A percentile compares a stretch with the other conserved stretches of the same genome.
Conservation (phyloP, 2,329 filamentous ascomycete genomes). For the Colletotrichum nymphaeae region DNA sequence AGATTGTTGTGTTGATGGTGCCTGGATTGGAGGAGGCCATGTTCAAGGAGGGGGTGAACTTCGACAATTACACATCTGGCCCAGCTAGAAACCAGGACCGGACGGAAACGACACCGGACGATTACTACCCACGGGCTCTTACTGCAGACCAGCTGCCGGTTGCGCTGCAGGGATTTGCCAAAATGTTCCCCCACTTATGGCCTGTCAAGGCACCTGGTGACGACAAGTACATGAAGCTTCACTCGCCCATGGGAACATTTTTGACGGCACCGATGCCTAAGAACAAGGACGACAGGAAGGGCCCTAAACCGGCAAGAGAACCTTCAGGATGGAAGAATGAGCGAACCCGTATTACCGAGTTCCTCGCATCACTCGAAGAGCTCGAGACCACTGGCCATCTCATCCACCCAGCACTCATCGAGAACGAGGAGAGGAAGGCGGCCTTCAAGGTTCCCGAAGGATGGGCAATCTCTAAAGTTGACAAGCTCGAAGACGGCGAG, state of each 20-base stretch:
- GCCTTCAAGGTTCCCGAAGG: constrained; percentile 70
- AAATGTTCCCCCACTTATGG: constrained; percentile 91
- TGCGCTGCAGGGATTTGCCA: constrained; percentile 74
- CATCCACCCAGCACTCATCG: constrained; percentile 82
- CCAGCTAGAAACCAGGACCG: constrained; percentile 38
- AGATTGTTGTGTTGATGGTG: constrained; percentile 91
- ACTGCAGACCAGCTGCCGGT: constrained; percentile 62
- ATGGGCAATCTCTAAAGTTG: constrained; percentile 85
- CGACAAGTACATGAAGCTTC: constrained; percentile 80
- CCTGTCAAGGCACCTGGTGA: constrained; percentile 90
- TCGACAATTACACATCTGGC: constrained; percentile 54
- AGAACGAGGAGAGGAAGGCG: constrained; percentile 64
- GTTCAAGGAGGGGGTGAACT: constrained; percentile 75
- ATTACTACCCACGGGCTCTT: constrained; percentile 69
- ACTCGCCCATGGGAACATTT: constrained; percentile 89
- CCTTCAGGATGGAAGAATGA: constrained; percentile 77
- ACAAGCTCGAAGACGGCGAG: constrained; percentile 72
- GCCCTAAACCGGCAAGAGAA: constrained; percentile 70
- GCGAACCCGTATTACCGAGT: constrained; percentile 84
- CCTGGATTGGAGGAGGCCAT: constrained; percentile 91
- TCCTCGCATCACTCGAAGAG: constrained; percentile 78
- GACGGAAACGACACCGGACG: constrained; percentile 62
- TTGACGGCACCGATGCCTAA: constrained; percentile 80
- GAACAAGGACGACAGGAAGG: constrained; percentile 65
- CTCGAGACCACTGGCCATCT: constrained; percentile 86